Conservation (phyloP, 306 rosid species). For the Cyamopsis tetragonoloba region DNA sequence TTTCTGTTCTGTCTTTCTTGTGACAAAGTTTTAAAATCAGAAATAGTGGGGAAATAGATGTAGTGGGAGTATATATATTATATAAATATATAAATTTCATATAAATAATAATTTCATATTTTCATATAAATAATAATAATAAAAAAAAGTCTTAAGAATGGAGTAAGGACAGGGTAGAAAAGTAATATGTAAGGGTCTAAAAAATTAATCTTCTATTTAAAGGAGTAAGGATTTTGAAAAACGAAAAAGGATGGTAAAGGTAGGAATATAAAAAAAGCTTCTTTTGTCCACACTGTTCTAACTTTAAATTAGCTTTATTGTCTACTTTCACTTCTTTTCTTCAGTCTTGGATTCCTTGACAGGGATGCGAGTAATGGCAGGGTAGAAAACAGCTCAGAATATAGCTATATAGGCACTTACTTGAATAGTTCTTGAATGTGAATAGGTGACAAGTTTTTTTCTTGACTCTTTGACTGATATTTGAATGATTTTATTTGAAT, state of each 20-base stretch:
- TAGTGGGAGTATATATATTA: background rate
- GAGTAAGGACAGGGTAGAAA: no score
- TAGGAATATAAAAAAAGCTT: constrained; percentile 38
- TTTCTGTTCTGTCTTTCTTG: background rate
- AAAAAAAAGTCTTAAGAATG: no score
- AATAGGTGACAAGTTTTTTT: background rate
- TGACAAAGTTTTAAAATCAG: constrained; percentile 10
- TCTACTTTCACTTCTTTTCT: constrained; percentile 28
- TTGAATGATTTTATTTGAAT: no score
- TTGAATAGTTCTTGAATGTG: background rate
- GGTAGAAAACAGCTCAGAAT: constrained; percentile 57
- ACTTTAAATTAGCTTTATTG: constrained; percentile 38
- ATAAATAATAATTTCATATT: no score
- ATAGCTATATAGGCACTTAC: constrained; percentile 21
- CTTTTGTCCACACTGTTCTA: constrained; percentile 38
- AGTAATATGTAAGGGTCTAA: no score
- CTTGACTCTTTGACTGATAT: constrained; percentile 31
- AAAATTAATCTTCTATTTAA: no score
- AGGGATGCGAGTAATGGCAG: constrained; percentile 50
- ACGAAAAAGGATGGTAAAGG: constrained; percentile 6
- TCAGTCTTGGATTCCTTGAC: constrained; percentile 56
- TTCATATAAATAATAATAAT: constrained; percentile 10
- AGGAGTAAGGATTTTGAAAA: no score
- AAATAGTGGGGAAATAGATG: background rate
- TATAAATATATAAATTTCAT: no score